Evolutionary conservation across 306 rosid species (phyloP), one percentile per base, ranked within the genome.

Genomic region (Gastrolobium bilobum): DNA sequence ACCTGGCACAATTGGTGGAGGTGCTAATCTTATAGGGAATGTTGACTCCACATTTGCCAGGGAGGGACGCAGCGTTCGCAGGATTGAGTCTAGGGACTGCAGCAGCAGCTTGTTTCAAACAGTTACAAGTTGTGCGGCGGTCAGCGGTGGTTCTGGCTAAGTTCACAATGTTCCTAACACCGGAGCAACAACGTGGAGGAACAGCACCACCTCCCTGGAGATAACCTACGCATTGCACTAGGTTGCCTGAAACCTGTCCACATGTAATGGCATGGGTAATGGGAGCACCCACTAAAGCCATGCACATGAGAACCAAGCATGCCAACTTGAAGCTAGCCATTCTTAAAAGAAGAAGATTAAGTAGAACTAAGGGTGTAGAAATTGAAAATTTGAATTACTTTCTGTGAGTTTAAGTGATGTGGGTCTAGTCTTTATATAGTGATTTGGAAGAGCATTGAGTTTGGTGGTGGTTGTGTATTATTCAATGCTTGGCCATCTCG

Each of bases 21-120:
- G 83, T 33, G 80, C 91, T 85, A 81, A 93, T 89, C 84, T 78
- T 82, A 80, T 85, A 93, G 63, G 94, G 94, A 11, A 90, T 68
- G 39, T 5, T 51, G 53, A 86, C 86, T 0, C 77, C 71, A 10
- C 97, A 90, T 10, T 13, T 37, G 5, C 14, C 13, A 0, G 96
- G 94, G 26, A 93, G 91, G 6, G 61, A 7, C 14, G 68, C 73
- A n/a, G 85, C 90, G 10, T 52, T 33, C 6, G 0, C 3, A 1
- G 10, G 64, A 2, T 70, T 75, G 46, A 88, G 31, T 7, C 77
- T 54, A 0, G 14, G 9, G 10, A 80, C 0, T 0, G 4, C 3
- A 4, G 31, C 10, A 4, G 92, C 83, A 4, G 88, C 58, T 0
- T 13, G 0, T 53, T 90, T 84, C 85, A 92, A 42, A 85, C 97